Conservation (phyloP, 148 eudicot genomes). For the Euryodendron excelsum region DNA sequence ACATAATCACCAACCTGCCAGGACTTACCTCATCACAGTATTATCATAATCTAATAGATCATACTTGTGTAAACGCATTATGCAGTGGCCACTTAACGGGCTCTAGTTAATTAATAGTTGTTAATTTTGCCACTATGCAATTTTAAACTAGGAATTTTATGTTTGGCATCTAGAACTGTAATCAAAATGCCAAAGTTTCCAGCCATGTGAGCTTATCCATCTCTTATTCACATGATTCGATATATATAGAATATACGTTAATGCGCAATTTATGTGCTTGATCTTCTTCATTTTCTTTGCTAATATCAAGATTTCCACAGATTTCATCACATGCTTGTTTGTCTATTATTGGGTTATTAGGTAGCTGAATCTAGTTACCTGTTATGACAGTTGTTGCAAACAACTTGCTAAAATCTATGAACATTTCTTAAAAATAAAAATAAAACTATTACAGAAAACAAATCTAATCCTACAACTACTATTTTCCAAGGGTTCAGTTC, state of each 20-base stretch:
- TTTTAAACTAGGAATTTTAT: not conserved
- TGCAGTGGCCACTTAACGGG: conserved; percentile 1
- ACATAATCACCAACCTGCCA: not conserved
- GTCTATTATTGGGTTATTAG: not conserved
- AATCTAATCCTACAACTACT: too few relatives aligned
- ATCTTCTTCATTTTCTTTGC: conserved; percentile 7
- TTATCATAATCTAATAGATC: too few relatives aligned
- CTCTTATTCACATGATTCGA: conserved; percentile 19
- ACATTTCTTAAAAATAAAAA: too few relatives aligned
- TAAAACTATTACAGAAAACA: too few relatives aligned
- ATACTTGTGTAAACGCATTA: not conserved
- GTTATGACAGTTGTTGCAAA: too few relatives aligned
- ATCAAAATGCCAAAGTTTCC: not conserved
- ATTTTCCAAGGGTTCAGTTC: too few relatives aligned
- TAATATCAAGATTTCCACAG: not conserved
- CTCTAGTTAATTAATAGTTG: not conserved
- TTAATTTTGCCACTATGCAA: not conserved
- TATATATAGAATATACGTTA: not conserved
- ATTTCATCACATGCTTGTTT: conserved; percentile 2
- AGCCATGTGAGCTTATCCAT: not conserved
- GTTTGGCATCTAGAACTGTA: not conserved
- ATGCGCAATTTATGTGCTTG: conserved; percentile 8
- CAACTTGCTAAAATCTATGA: too few relatives aligned
- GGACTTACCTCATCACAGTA: not conserved
- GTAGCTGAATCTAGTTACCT: not conserved